Evolutionary conservation across 2,329 filamentous ascomycete species (phyloP), one percentile per base, ranked within the genome.

Genomic region (Calonectria pseudoturangicola): DNA sequence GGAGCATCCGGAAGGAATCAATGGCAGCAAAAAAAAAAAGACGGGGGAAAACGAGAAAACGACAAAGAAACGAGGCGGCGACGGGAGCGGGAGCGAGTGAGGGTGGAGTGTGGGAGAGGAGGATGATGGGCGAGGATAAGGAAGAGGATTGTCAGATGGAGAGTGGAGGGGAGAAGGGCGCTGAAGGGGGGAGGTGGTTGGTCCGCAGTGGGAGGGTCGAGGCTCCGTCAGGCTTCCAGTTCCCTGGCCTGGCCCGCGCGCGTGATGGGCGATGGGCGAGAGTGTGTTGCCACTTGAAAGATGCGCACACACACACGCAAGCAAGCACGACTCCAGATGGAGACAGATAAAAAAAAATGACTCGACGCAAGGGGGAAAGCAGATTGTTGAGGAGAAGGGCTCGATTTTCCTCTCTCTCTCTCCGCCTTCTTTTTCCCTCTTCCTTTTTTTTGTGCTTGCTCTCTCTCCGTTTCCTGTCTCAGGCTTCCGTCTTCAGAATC

Each of bases 1-100:
- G 41, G 76, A 74, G 75, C 78, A 80, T 80, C 62, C 76, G 64
- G 70, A 76, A 73, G 66, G 72, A 60, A 76, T 75, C 77, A 79
- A 79, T 80, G 69, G 78, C 75, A 72, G 71, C 64, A 73, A n/a
- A n/a, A n/a, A n/a, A n/a, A n/a, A n/a, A 73, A 71, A 73, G 73
- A 66, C 68, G 71, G 68, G 58, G 45, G 33, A 48, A 72, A 68
- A 66, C 68, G 30, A 28, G n/a, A 43, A 47, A 47, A 72, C 67
- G 50, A 28, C 56, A 65, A 68, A 30, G 33, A 60, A 51, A 50
- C 50, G 68, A 69, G 41, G 54, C 58, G 51, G 56, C 39, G 27
- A 36, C 18, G 51, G 47, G 39, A n/a, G 39, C n/a, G 50, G 13
- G 48, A 43, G 65, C 36, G 39, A 48, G 65, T 48, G 28, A n/a